phyloP scores from a whole-genome alignment of 345 rosid species.

The Dovyalis caffra region DNA sequence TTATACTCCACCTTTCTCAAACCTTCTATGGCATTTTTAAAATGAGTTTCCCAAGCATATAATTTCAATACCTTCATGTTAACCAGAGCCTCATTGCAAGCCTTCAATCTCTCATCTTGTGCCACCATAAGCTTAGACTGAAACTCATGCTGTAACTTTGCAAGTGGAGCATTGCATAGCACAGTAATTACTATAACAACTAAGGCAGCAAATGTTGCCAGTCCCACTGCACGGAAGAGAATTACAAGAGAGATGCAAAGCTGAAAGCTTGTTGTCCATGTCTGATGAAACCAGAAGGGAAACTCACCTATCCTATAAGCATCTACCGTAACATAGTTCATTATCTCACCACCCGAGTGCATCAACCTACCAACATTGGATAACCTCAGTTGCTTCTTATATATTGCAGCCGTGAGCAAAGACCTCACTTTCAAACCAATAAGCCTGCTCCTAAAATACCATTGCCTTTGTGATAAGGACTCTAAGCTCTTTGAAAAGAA shows the following conservation, averaged over 20 bases:
- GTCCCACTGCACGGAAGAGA: conserved; percentile 77
- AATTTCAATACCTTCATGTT: conserved; percentile 92
- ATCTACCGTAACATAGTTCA: conserved; percentile 91
- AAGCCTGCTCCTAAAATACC: conserved; percentile 83
- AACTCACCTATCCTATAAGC: conserved; percentile 93
- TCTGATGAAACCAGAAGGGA: conserved; percentile 95
- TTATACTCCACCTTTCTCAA: conserved; percentile 58
- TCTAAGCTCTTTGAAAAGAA: conserved; percentile 64
- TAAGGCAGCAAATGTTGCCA: conserved; percentile 81
- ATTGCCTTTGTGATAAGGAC: conserved; percentile 87
- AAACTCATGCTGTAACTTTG: conserved; percentile 83
- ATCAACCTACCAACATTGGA: conserved; percentile 67
- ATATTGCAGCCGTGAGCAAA: conserved; percentile 73
- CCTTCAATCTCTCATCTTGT: conserved; percentile 79
- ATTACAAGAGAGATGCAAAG: conserved; percentile 69
- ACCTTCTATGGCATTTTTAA: conserved; percentile 73
- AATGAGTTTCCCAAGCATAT: conserved; percentile 92
- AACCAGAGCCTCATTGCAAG: conserved; percentile 74
- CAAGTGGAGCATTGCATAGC: conserved; percentile 82
- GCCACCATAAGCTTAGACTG: conserved; percentile 77
- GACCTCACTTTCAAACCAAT: conserved; percentile 79
- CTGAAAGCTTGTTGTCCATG: conserved; percentile 88
- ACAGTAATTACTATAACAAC: conserved; percentile 72
- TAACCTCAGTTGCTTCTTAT: conserved; percentile 76
- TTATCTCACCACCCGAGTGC: conserved; percentile 88